Percentiles rank a stretch among this genome's conserved stretches.
phyloP scores from a whole-genome alignment of 805 yeast species.

The Barnettozyma californica region DNA sequence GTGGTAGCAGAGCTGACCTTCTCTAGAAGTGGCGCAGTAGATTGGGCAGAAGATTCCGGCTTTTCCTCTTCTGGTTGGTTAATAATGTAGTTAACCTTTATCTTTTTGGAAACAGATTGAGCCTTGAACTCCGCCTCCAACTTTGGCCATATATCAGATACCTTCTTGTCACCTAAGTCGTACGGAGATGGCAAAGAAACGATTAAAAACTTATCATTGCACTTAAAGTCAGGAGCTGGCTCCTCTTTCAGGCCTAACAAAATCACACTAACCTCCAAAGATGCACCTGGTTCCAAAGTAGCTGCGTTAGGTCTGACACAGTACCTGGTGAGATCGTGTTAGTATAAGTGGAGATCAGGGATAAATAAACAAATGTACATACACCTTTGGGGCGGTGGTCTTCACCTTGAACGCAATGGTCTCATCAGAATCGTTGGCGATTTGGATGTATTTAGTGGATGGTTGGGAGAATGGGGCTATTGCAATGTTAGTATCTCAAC shows the following conservation, averaged over 20 bases:
- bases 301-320: slow-evolving; percentile 96
- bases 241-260: slow-evolving; percentile 79
- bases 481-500: slow-evolving; percentile 3
- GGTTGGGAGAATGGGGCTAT: slow-evolving; percentile 72
- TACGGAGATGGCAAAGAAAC: slow-evolving; percentile 76
- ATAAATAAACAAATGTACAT: slow-evolving; percentile 10
- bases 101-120: slow-evolving; percentile 56
- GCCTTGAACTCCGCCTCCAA: slow-evolving; percentile 56
- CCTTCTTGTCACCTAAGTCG: slow-evolving; percentile 48
- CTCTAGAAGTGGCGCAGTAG: slow-evolving; percentile 7
- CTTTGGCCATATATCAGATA: slow-evolving; percentile 71
- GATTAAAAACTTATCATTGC: slow-evolving; percentile 89
- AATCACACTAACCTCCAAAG: slow-evolving; percentile 71
- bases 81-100: slow-evolving; percentile 52
- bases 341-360: background rate
- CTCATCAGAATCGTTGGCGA: slow-evolving; percentile 52
- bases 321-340: slow-evolving; percentile 31
- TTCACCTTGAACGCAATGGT: slow-evolving; percentile 89
- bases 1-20: slow-evolving; percentile 1
- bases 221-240: slow-evolving; percentile 66
- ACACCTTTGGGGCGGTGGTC: slow-evolving; percentile 94
- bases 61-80: slow-evolving; percentile 13
- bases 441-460: slow-evolving; percentile 50
- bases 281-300: slow-evolving; percentile 66
- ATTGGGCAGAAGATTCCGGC: slow-evolving; percentile 7